phyloP scores from a whole-genome alignment of 768 basidiomycete species.

The Leccinum sublutescens region DNA sequence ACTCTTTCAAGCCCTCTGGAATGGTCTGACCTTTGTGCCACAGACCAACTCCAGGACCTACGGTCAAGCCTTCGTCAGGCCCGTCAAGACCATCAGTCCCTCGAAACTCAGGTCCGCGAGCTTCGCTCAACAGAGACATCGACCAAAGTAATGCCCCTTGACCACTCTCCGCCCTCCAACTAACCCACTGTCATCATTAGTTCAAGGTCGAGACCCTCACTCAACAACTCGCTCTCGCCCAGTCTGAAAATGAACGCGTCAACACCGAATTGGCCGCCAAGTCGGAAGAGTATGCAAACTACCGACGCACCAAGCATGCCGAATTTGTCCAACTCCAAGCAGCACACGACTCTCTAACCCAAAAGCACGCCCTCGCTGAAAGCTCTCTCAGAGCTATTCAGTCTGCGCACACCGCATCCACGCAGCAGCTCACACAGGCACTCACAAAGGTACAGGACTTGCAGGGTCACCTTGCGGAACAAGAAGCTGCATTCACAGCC shows the following conservation, averaged over 20 bases:
- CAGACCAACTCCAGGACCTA: conserved; percentile 72
- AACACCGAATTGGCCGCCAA: conserved; percentile 67
- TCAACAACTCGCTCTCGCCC: conserved; percentile 77
- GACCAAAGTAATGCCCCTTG: conserved; percentile 52
- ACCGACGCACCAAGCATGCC: conserved; percentile 76
- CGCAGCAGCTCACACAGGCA: conserved; percentile 74
- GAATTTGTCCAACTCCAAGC: conserved; percentile 76
- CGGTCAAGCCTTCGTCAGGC: conserved; percentile 70
- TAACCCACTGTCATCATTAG: conserved; percentile 35
- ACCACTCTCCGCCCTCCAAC: neutral
- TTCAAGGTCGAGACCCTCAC: conserved; percentile 84
- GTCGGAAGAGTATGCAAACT: conserved; percentile 80
- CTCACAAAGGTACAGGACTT: conserved; percentile 73
- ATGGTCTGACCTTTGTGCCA: conserved; percentile 1
- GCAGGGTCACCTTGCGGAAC: conserved; percentile 76
- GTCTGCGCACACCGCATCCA: conserved; percentile 65
- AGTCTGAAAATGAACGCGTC: conserved; percentile 71
- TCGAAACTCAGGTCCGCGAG: conserved; percentile 71
- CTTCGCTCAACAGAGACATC: conserved; percentile 73
- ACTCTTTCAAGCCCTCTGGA: neutral
- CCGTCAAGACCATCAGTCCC: conserved; percentile 64
- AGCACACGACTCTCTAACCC: conserved; percentile 67
- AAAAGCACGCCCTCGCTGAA: conserved; percentile 64
- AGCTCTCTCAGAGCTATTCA: conserved; percentile 72
- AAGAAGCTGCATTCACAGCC: conserved; percentile 76